These are phyloP conservation scores for Emergomyces pasteurianus DNA, from an alignment of 2,329 filamentous ascomycete genomes.

Conservation along the genomic window DNA sequence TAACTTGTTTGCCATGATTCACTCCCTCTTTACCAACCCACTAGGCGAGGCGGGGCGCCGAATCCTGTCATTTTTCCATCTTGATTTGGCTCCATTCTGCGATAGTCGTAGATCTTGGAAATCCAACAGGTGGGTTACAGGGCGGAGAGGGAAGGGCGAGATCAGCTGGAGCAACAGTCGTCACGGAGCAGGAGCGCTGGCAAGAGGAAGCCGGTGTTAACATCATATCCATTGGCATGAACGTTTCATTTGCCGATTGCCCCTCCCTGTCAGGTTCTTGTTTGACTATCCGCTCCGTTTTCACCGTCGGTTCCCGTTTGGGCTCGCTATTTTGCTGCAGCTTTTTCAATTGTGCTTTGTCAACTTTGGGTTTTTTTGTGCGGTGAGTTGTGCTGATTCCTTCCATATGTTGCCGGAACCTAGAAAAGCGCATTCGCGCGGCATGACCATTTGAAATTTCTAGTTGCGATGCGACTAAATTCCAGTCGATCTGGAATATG, in stretches of 20 bases:
- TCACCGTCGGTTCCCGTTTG: not conserved
- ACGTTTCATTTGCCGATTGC: conserved; percentile 1
- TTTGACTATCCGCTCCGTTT: conserved; percentile 3
- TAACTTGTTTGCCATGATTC: not conserved
- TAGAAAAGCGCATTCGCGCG: conserved; percentile 45
- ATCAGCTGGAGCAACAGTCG: conserved; percentile 13
- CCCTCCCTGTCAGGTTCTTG: conserved; percentile 1
- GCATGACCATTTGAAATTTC: conserved; percentile 46
- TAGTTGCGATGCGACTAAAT: conserved; percentile 36
- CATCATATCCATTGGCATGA: not conserved
- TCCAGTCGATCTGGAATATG: conserved; percentile 40
- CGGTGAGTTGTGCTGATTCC: conserved; percentile 21
- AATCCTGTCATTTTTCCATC: conserved; percentile 11
- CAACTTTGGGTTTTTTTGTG: conserved; percentile 18
- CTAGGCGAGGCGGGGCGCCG: conserved; percentile 6
- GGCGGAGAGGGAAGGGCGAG: conserved; percentile 10
- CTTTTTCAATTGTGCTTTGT: conserved; percentile 10
- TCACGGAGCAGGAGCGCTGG: not conserved
- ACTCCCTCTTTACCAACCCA: conserved; percentile 16
- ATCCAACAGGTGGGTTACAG: conserved; percentile 4
- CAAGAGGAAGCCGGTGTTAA: not conserved
- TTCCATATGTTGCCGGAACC: conserved; percentile 44
- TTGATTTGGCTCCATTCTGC: conserved; percentile 17
- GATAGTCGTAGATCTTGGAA: conserved; percentile 8
- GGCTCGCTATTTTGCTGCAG: conserved; percentile 8